Evolutionary conservation across 1,284 basidiomycete genomes (phyloP), one percentile per base, ranked within the genome.

Genomic region (Ceratobasidium sp.): DNA sequence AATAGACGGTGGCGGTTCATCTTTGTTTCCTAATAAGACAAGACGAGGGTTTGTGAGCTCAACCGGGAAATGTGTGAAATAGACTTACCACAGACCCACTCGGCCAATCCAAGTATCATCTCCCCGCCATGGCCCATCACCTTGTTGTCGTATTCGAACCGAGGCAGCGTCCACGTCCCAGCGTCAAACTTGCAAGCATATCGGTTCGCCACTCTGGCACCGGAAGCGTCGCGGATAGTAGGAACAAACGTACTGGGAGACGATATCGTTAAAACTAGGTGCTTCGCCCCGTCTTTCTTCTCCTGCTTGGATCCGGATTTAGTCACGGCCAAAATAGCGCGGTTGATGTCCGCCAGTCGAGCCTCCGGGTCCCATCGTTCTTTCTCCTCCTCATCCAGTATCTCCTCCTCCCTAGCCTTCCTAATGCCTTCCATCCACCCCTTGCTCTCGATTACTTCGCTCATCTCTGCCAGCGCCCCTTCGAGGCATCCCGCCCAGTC

Each of bases 1-100:
- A 27, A 87, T 68, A 25, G 49, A 31, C 31, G 65, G 34, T 5
- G 52, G 55, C 7, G 47, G 29, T 15, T 45, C 43, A 35, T 56
- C 47, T 25, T 57, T 45, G 17, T 42, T 20, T 12, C 25, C 55
- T 68, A 43, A 60, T 49, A 52, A 25, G 22, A 42, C 38, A 62
- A 29, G 25, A n/a, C n/a, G n/a, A n/a, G n/a, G n/a, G n/a, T n/a
- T n/a, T n/a, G 20, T 25, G n/a, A 55, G 45, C n/a, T 8, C n/a
- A 47, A 38, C 6, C n/a, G n/a, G n/a, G n/a, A n/a, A n/a, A 34
- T 1, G 43, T 20, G 20, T 17, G 50, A 32, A 35, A 29, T 22
- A 29, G n/a, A 56, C 68, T 42, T 29, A 68, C 71, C 71, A 32
- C 38, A 52, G 25, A 64, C 49, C 68, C 71, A 70, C 40, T 72